These are phyloP conservation scores for Takashimella koratensis DNA, from an alignment of 1,284 basidiomycete species.

Conservation along the genomic window DNA sequence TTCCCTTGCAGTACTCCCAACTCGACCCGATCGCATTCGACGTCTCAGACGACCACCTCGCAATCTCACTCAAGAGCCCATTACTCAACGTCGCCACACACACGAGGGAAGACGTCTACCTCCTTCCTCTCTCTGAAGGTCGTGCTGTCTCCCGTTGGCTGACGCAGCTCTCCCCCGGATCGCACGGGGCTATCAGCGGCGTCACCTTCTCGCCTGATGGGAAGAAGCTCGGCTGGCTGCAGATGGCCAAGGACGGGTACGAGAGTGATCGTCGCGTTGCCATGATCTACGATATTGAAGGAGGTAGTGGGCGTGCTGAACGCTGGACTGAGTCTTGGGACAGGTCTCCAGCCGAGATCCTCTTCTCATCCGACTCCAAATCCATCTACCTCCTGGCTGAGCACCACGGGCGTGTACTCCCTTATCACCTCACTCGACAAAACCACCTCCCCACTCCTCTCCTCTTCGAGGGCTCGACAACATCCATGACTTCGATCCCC, in stretches of 20 bases:
- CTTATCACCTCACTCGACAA: conserved; percentile 39
- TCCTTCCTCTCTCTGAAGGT: conserved; percentile 34
- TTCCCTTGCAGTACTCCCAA: conserved; percentile 20
- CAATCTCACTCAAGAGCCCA: conserved; percentile 82
- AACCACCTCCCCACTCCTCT: conserved; percentile 39
- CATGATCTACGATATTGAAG: conserved; percentile 64
- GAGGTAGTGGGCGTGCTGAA: conserved; percentile 22
- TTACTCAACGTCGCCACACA: conserved; percentile 61
- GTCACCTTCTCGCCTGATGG: conserved; percentile 66
- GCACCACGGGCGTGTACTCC: conserved; percentile 58
- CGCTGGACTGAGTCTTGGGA: conserved; percentile 71
- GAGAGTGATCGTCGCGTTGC: conserved; percentile 65
- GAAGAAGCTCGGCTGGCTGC: conserved; percentile 75
- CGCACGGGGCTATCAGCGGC: conserved; percentile 71
- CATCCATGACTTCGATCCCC: conserved; percentile 16
- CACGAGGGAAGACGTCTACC: conserved; percentile 50
- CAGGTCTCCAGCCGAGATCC: conserved; percentile 62
- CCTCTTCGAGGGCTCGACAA: conserved; percentile 33
- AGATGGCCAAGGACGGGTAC: conserved; percentile 79
- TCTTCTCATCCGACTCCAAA: conserved; percentile 68
- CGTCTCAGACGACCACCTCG: conserved; percentile 63
- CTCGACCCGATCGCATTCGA: conserved; percentile 74
- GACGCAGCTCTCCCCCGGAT: conserved; percentile 63
- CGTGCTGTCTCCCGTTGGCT: conserved; percentile 4
- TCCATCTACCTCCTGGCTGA: conserved; percentile 71